phyloP scores from a whole-genome alignment of 2,329 filamentous ascomycete species.

The Fusarium sp. region DNA sequence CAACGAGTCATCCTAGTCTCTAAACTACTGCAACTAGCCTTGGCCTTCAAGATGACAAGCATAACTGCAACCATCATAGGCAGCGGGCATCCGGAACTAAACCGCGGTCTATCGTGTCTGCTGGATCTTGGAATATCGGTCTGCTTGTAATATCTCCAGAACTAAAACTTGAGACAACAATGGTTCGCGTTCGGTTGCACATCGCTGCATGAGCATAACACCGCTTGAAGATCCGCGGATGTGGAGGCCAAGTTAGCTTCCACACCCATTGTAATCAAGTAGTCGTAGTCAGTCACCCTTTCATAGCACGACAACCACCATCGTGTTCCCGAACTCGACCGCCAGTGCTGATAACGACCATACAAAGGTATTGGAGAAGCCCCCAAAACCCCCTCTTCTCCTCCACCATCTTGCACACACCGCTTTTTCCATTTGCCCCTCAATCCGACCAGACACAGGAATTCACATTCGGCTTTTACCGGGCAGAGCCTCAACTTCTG shows the following conservation, averaged over 20 bases:
- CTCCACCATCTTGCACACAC: slow-evolving; percentile 42
- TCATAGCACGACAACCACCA: slow-evolving; percentile 4
- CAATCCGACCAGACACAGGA: slow-evolving; percentile 4
- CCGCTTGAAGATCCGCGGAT: slow-evolving; percentile 35
- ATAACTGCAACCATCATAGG: slow-evolving; percentile 31
- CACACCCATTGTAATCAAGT: slow-evolving; percentile 11
- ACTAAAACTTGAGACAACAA: slow-evolving; percentile 8
- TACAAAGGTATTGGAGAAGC: slow-evolving; percentile 22
- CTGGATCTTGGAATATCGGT: slow-evolving; percentile 15
- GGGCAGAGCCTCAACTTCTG: slow-evolving; percentile 38
- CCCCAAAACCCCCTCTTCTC: slow-evolving; percentile 39
- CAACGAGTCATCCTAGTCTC: slow-evolving; percentile 15
- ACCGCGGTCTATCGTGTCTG: slow-evolving; percentile 9
- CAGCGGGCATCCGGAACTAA: slow-evolving; percentile 5
- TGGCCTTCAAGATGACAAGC: slow-evolving; percentile 34
- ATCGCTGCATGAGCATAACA: slow-evolving; percentile 43
- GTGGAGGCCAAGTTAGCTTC: slow-evolving; percentile 20
- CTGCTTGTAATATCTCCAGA: slow-evolving; percentile 7
- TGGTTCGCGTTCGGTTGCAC: slow-evolving; percentile 12
- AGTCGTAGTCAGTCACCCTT: background rate
- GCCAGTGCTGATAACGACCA: slow-evolving; percentile 20
- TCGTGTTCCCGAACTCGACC: slow-evolving; percentile 24
- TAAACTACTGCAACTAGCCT: slow-evolving; percentile 24
- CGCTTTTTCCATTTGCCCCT: slow-evolving; percentile 41
- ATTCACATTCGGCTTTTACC: slow-evolving; percentile 11